phyloP scores from a whole-genome alignment of 2,329 filamentous ascomycete genomes.

The Claviceps citrina region DNA sequence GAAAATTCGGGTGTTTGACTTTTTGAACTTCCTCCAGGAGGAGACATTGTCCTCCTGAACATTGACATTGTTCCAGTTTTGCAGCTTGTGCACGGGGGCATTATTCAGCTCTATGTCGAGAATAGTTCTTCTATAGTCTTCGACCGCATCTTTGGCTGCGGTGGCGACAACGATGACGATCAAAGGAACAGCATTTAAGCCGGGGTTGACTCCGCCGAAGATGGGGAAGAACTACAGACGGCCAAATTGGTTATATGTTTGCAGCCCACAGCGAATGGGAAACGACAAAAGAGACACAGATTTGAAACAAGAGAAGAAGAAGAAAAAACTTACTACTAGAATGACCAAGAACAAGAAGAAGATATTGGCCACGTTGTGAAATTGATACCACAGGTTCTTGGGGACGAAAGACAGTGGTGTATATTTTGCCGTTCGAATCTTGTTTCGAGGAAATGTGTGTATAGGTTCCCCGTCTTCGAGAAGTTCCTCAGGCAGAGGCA shows the following conservation, averaged over 20 bases:
- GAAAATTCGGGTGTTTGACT: slow-evolving; percentile 54
- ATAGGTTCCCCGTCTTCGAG: slow-evolving; percentile 63
- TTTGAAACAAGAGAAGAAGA: too few relatives aligned
- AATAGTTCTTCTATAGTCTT: slow-evolving; percentile 83
- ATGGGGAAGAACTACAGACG: slow-evolving; percentile 76
- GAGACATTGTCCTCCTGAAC: slow-evolving; percentile 76
- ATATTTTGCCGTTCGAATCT: slow-evolving; percentile 96
- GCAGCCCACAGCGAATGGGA: neutral
- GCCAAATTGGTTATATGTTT: neutral
- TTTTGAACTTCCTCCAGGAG: slow-evolving; percentile 78
- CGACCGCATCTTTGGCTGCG: slow-evolving; percentile 83
- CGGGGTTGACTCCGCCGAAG: slow-evolving; percentile 83
- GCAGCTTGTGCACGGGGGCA: slow-evolving; percentile 76
- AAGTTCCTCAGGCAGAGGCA: slow-evolving; percentile 57
- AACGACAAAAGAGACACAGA: too few relatives aligned
- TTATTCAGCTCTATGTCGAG: slow-evolving; percentile 94
- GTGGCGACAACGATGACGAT: slow-evolving; percentile 86
- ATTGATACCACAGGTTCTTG: slow-evolving; percentile 95
- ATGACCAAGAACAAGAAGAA: slow-evolving; percentile 97
- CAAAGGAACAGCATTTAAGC: slow-evolving; percentile 74
- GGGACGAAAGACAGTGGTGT: slow-evolving; percentile 88
- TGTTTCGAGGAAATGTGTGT: slow-evolving; percentile 68
- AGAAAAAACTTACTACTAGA: slow-evolving; percentile 54
- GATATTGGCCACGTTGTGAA: slow-evolving; percentile 95
- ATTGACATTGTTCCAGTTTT: slow-evolving; percentile 88